These are phyloP conservation scores for Umbilicus rupestris DNA, from an alignment of 164 flowering plant genomes.

Conservation along the genomic window DNA sequence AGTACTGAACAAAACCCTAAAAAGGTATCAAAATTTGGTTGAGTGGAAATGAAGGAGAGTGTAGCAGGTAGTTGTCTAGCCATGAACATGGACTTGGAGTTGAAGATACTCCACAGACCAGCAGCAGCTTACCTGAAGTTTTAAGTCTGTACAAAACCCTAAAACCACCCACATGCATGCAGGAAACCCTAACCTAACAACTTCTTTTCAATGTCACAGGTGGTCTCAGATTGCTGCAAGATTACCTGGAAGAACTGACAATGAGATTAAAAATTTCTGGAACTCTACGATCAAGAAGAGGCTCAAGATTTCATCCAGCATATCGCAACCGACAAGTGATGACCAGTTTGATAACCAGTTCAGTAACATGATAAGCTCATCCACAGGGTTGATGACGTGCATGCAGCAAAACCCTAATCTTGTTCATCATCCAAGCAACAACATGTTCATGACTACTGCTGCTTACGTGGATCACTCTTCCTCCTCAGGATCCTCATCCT, in stretches of 20 bases:
- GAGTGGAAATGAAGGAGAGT: conserved; percentile 3
- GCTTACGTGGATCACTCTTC: conserved; percentile 5
- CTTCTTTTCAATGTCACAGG: neutral
- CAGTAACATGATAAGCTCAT: neutral
- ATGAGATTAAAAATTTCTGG: conserved; percentile 9
- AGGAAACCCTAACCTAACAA: neutral
- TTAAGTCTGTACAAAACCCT: neutral
- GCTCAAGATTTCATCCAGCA: neutral
- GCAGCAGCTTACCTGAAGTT: neutral
- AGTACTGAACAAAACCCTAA: neutral
- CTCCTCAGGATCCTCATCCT: conserved; percentile 4
- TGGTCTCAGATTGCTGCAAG: conserved; percentile 12
- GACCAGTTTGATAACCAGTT: neutral
- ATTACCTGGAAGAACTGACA: conserved; percentile 9
- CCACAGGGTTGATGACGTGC: conserved; percentile 1
- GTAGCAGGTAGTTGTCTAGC: neutral
- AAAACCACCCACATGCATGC: neutral
- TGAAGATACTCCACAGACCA: conserved; percentile 5
- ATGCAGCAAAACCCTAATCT: conserved; percentile 2
- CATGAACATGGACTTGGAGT: conserved; percentile 6
- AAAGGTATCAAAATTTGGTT: neutral
- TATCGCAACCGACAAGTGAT: neutral
- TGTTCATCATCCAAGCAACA: neutral
- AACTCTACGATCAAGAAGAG: conserved; percentile 8
- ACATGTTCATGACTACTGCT: neutral